Base-by-base conservation (phyloP, 2,329 filamentous ascomycete genomes). In the Diplodia intermedia region DNA sequence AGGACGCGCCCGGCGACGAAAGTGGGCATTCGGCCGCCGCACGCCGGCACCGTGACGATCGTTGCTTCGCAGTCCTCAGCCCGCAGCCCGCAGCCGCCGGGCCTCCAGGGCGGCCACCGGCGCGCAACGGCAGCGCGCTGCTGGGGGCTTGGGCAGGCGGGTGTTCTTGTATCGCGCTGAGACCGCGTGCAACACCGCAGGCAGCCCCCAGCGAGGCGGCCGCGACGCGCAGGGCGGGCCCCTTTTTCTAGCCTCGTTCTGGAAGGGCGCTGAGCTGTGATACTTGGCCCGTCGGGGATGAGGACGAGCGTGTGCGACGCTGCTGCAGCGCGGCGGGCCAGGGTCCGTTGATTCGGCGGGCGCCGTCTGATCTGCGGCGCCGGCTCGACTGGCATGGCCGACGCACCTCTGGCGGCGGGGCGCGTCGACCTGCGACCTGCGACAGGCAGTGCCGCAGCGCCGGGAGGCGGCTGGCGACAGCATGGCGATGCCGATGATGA, bases 191-290 rank as follows among this genome's bases (percentile, higher is more conserved):
- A 68, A 70, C 61, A 60, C 31, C 53, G 33, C 56, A 18, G 52
- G 71, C 70, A 71, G 65, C 60, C 69, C 40, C 20, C 68, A 55
- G 71, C 70, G 60, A 70, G 69, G 69, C 71, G 71, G 69, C 70
- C 72, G 66, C 53, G 67, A 67, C 69, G 70, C 69, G 69, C 69
- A 68, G 71, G 68, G 71, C 72, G 71, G 72, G 72, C 74, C 72
- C 72, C 69, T 36, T 72, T 75, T 74, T 77, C 74, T 69, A 73
- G 71, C 73, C 69, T 68, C 70, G 76, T 79, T 79, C 77, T 79
- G 76, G 77, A 79, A 79, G 71, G 72, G 63, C 61, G 70, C 73
- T 75, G 75, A 77, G 75, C 73, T 71, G 69, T 71, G 69, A 71
- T 71, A 69, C 71, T 49, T 69, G 29, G n/a, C 20, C 43, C 53